phyloP scores from a whole-genome alignment of 129 eudicot genomes.

The Helianthus tuberosus region DNA sequence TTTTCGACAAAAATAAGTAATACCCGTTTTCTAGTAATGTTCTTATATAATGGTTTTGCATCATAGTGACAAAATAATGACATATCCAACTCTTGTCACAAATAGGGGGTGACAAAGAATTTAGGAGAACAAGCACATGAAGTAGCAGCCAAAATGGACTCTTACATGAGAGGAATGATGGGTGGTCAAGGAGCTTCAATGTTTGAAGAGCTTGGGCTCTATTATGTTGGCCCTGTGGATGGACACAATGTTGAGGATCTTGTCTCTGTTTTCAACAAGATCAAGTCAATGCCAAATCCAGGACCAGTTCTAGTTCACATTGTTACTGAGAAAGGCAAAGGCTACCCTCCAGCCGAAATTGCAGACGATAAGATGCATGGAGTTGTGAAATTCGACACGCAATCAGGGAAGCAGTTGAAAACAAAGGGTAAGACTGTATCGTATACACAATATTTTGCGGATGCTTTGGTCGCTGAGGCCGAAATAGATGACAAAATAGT shows the following conservation, averaged over 20 bases:
- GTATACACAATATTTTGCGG: constrained; percentile 57
- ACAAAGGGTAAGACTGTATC: constrained; percentile 39
- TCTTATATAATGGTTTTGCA: too few relatives aligned
- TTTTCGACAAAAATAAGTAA: too few relatives aligned
- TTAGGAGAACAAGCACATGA: constrained; percentile 48
- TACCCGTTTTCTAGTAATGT: too few relatives aligned
- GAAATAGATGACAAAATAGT: constrained; percentile 48
- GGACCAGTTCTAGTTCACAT: constrained; percentile 65
- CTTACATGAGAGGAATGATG: constrained; percentile 35
- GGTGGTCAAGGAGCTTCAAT: constrained; percentile 34
- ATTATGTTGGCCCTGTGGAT: constrained; percentile 70
- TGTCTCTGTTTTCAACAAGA: constrained; percentile 40
- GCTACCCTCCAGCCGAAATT: constrained; percentile 55
- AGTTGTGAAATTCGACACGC: constrained; percentile 50
- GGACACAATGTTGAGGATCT: constrained; percentile 69
- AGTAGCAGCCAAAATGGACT: constrained; percentile 48
- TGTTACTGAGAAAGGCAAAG: constrained; percentile 61
- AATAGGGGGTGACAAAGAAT: constrained; percentile 50
- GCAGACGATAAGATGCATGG: constrained; percentile 63
- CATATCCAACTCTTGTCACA: neutral
- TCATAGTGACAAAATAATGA: neutral
- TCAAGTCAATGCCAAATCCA: constrained; percentile 42
- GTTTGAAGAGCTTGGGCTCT: constrained; percentile 66
- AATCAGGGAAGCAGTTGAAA: constrained; percentile 45
- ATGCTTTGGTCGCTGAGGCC: constrained; percentile 54